phyloP scores from a whole-genome alignment of 495 filamentous ascomycete species.

The Podospora pseudoanserina region DNA sequence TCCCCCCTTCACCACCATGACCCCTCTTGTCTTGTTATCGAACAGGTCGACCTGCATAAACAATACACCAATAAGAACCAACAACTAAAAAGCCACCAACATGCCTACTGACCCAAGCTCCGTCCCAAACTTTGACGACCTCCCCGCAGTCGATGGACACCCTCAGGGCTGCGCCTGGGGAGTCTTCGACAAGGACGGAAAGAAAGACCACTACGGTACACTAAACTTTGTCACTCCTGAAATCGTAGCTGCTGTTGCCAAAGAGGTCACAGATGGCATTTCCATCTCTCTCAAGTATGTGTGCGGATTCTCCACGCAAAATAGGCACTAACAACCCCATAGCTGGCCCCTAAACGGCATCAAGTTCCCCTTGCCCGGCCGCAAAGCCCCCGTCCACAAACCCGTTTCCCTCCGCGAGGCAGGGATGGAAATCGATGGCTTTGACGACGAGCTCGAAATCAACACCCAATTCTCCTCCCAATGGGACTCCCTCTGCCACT shows the following conservation, averaged over 20 bases:
- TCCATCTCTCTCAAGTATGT: constrained; percentile 57
- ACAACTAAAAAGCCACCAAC: not conserved
- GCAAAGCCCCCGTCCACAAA: constrained; percentile 51
- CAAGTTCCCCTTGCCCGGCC: constrained; percentile 47
- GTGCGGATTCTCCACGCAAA: not conserved
- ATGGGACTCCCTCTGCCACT: constrained; percentile 74
- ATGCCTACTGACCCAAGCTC: constrained; percentile 21
- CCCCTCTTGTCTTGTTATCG: not conserved
- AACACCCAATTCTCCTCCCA: constrained; percentile 76
- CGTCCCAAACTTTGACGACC: constrained; percentile 53
- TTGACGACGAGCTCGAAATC: constrained; percentile 58
- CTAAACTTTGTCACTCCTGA: constrained; percentile 57
- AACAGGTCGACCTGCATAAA: not conserved
- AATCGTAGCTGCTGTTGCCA: constrained; percentile 48
- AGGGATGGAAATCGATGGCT: constrained; percentile 33
- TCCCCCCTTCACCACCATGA: not conserved
- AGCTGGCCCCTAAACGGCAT: constrained; percentile 47
- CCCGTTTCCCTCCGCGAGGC: constrained; percentile 44
- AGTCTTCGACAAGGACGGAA: constrained; percentile 57
- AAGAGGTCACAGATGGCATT: constrained; percentile 52
- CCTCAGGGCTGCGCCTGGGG: constrained; percentile 66
- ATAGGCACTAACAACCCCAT: not conserved
- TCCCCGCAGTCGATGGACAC: constrained; percentile 57
- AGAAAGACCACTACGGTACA: constrained; percentile 57
- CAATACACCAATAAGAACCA: not conserved